These are phyloP conservation scores for Neofusicoccum kwambonambiense DNA, from an alignment of 2,329 filamentous ascomycete genomes.

Conservation along the genomic window DNA sequence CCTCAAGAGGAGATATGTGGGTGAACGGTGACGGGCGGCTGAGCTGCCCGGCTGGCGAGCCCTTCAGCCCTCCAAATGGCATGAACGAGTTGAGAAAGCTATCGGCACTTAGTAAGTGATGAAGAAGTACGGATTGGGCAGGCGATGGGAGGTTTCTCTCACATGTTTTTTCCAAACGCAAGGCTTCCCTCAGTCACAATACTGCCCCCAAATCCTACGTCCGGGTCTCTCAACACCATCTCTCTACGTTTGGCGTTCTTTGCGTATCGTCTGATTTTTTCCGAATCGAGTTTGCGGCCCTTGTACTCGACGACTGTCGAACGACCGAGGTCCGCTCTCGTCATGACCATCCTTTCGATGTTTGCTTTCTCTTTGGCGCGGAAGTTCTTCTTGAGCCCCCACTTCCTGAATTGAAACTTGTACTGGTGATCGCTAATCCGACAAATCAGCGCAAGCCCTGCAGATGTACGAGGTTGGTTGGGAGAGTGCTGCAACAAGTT, in stretches of 20 bases:
- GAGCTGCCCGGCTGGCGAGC: neutral
- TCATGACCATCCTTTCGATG: constrained; percentile 22
- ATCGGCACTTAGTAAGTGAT: neutral
- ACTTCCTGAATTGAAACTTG: constrained; percentile 25
- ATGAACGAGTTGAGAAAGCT: neutral
- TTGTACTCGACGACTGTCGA: constrained; percentile 23
- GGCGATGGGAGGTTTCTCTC: neutral
- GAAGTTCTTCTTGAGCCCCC: constrained; percentile 31
- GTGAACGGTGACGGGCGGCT: neutral
- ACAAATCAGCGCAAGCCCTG: too few species aligned
- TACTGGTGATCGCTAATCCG: neutral
- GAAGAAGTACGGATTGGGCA: too few species aligned
- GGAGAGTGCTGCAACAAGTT: too few species aligned
- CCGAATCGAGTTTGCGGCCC: constrained; percentile 27
- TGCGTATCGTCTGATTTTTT: constrained; percentile 28
- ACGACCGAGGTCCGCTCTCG: constrained; percentile 24
- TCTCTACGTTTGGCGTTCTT: constrained; percentile 21
- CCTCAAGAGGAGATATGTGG: neutral
- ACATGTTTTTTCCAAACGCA: neutral
- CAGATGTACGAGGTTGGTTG: too few species aligned
- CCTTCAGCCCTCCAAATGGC: neutral
- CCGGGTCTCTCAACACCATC: neutral
- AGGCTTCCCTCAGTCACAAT: too few species aligned
- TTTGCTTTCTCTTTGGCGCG: constrained; percentile 24
- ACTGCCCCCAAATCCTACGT: neutral